Evolutionary conservation across 2,329 filamentous ascomycete species (phyloP), one percentile per base, ranked within the genome.

Genomic region (Monilinia polystroma): DNA sequence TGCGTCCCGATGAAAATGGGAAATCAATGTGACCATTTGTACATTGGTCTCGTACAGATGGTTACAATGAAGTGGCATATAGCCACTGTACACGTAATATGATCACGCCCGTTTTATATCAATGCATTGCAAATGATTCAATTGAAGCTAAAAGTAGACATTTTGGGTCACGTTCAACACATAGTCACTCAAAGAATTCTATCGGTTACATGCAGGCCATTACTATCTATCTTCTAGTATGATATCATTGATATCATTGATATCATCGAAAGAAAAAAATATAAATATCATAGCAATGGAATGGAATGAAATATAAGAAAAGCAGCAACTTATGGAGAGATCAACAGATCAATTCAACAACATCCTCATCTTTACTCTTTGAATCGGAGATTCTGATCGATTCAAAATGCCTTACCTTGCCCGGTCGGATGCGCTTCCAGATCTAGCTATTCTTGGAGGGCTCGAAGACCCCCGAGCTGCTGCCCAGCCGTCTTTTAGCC

Each of bases 381-480:
- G 2, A 23, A 60, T 35, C 12, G 14, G 23, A 4, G 3, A 38
- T 8, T n/a, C 58, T 20, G 26, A 38, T 38, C 3, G 43, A 51
- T 62, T 38, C 11, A 7, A 52, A 53, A 63, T 63, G 59, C 45
- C 45, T 26, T 52, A 52, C 7, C 26, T 38, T 16, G 47, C 59
- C 7, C 12, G 43, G 8, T 52, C 47, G 41, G 20, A 52, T 41
- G 47, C 16, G 16, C 59, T 63, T 8, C 14, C 47, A 14, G 14
- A 52, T 20, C 6, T 4, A 26, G 29, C 23, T 26, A 8, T n/a
- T 16, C 20, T 16, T n/a, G 58, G 58, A 1, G 58, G 58, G 45
- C 23, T 62, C 12, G 45, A 62, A 62, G 58, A 62, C n/a, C 55
- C 55, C 16, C 55, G 45, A 51, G 58, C 58, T n/a, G 16, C 41